Evolutionary conservation across 2,329 filamentous ascomycete genomes (phyloP).

Genomic region (Cercospora sesami): DNA sequence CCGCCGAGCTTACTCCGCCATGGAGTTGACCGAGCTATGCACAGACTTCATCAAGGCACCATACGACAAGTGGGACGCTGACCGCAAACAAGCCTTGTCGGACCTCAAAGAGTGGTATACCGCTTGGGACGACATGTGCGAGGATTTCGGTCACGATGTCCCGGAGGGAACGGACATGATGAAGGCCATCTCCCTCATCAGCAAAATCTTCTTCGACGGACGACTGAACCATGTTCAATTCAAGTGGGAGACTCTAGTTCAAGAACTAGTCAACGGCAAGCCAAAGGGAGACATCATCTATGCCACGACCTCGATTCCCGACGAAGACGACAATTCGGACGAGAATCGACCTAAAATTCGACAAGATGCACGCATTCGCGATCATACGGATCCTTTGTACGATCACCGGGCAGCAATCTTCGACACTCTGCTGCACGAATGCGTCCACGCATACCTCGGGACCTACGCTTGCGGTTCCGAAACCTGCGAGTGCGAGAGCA

Average conservation of each 20-base stretch:
- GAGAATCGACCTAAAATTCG: background rate
- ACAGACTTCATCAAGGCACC: background rate
- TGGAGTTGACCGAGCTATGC: background rate
- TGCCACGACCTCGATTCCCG: background rate
- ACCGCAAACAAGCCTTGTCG: constrained; percentile 2
- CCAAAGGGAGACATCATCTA: background rate
- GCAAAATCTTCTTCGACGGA: constrained; percentile 9
- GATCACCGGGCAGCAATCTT: constrained; percentile 1
- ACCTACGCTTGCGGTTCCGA: constrained; percentile 2
- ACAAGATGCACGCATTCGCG: background rate
- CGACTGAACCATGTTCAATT: background rate
- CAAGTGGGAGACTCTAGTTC: background rate
- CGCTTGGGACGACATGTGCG: background rate
- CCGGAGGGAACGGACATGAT: background rate
- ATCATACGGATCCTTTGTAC: background rate
- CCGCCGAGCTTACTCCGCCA: constrained; percentile 2
- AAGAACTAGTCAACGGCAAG: background rate
- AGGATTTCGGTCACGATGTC: background rate
- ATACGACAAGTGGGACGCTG: background rate
- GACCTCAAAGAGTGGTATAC: constrained; percentile 1
- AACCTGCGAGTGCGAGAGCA: background rate
- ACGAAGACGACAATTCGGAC: constrained; percentile 2
- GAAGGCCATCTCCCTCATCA: constrained; percentile 3
- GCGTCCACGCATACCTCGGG: constrained; percentile 9
- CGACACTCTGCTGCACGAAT: constrained; percentile 12